Conservation (phyloP, 2,329 filamentous ascomycete species). For the Phyllosticta ampelicida region DNA sequence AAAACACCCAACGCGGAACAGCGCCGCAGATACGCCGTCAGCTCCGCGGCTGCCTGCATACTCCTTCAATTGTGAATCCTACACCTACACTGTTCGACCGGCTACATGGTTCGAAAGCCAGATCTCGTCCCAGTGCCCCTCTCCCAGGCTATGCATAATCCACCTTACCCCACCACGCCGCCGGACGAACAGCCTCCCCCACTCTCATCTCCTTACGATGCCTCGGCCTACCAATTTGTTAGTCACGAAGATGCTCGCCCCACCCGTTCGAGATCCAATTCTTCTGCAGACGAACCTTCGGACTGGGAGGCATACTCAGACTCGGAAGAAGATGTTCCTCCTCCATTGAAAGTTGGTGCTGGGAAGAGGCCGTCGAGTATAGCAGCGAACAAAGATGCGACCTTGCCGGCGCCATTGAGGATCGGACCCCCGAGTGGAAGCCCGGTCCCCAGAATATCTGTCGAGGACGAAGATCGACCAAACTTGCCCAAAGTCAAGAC, state of each 20-base stretch:
- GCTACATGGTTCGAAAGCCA: slow-evolving; percentile 35
- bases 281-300: slow-evolving; percentile 17
- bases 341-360: slow-evolving; percentile 25
- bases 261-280: slow-evolving; percentile 15
- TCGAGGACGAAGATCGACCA: neutral
- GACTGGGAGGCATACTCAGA: slow-evolving; percentile 28
- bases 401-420: slow-evolving; percentile 22
- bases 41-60: slow-evolving; percentile 2
- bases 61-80: neutral
- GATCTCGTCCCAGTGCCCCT: slow-evolving; percentile 32
- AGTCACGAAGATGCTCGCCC: slow-evolving; percentile 13
- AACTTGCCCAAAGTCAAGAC: neutral
- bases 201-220: slow-evolving; percentile 15
- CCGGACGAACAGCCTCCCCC: slow-evolving; percentile 21
- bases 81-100: neutral
- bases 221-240: slow-evolving; percentile 6
- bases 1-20: neutral
- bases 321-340: slow-evolving; percentile 24
- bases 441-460: slow-evolving; percentile 2
- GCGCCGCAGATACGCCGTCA: slow-evolving; percentile 2
- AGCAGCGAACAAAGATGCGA: slow-evolving; percentile 2
- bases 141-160: slow-evolving; percentile 27
- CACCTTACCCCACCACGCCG: slow-evolving; percentile 37
- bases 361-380: slow-evolving; percentile 18
- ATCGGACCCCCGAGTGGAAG: slow-evolving; percentile 23